Base-by-base conservation (phyloP, 2,329 filamentous ascomycete genomes). In the Drechmeria coniospora region DNA sequence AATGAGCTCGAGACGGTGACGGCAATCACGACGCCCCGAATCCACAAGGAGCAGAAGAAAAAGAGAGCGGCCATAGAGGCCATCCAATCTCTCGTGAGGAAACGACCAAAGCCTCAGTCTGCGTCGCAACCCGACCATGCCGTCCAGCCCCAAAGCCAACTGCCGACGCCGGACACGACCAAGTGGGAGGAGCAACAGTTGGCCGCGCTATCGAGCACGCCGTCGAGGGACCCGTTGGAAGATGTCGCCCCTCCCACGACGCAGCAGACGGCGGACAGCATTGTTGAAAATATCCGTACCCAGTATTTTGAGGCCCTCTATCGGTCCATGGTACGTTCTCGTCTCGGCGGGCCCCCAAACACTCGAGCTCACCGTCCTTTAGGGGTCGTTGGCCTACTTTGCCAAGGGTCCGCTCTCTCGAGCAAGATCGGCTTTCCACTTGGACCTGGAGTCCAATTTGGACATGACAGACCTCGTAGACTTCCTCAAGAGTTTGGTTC, bases 341-440 rank as follows among this genome's bases (percentile, higher is more conserved):
- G 11, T 23, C 26, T n/a, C 35, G 5, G 32, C 49, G 11, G 37
- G 46, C 3, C 43, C 46, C 15, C 44, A 54, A 53, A 32, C 11
- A 12, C 13, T 18, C 16, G 38, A 44, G 12, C 38, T 26, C 3
- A 7, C 18, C 8, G 14, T 8, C 13, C n/a, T 18, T 7, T 23
- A 80, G 65, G 80, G 78, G 19, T 82, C 80, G 4, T 56, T 87
- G 31, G 80, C 80, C 32, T 90, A 86, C 50, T 86, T 87, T 50
- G 76, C 76, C 13, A 90, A 90, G 55, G 81, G 80, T 1, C 79
- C 81, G 2, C 56, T 90, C 13, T 81, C 80, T 24, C 67, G 79
- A 39, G 75, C 79, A 25, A 68, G 80, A 33, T 77, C 75, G 25
- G 68, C 74, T 10, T 82, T 82, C 36, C 69, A 74, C 32, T 53